Conservation (phyloP, 1,284 basidiomycete genomes). For the Schizophyllum amplum region DNA sequence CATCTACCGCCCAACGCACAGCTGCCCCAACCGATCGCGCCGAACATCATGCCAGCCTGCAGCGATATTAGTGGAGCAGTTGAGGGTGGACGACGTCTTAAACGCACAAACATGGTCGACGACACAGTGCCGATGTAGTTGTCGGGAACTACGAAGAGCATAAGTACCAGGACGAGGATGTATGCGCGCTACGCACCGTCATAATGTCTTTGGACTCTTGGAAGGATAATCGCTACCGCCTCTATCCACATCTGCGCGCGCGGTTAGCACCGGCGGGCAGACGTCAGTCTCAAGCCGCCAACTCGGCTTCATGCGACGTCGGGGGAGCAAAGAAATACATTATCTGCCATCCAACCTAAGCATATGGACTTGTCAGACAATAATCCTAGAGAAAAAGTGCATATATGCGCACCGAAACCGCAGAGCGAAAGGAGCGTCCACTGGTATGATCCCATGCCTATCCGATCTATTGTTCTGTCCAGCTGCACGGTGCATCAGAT, state of each 20-base stretch:
- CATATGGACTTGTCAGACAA: constrained; percentile 3
- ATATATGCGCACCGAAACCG: constrained; percentile 65
- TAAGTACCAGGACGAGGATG: constrained; percentile 8
- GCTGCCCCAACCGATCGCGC: constrained; percentile 88
- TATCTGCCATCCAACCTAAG: constrained; percentile 79
- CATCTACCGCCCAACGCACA: constrained; percentile 35
- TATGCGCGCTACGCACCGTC: constrained; percentile 37
- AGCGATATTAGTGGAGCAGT: background rate
- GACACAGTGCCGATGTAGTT: constrained; percentile 68
- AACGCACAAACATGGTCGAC: constrained; percentile 65
- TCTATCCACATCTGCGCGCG: constrained; percentile 80
- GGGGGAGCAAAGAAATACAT: constrained; percentile 39
- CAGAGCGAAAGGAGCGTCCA: constrained; percentile 77
- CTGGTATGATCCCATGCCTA: constrained; percentile 86
- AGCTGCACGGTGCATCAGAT: constrained; percentile 25
- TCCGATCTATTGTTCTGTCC: constrained; percentile 81
- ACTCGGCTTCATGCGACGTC: constrained; percentile 8
- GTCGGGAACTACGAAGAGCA: constrained; percentile 49
- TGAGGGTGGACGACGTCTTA: background rate
- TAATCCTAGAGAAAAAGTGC: background rate
- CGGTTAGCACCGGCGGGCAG: background rate
- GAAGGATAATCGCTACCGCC: constrained; percentile 84
- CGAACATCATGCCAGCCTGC: constrained; percentile 83
- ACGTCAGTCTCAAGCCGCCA: background rate
- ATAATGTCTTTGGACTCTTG: constrained; percentile 86